These are phyloP conservation scores for Penstemon davidsonii DNA, from an alignment of 257 asterid species.

Conservation along the genomic window DNA sequence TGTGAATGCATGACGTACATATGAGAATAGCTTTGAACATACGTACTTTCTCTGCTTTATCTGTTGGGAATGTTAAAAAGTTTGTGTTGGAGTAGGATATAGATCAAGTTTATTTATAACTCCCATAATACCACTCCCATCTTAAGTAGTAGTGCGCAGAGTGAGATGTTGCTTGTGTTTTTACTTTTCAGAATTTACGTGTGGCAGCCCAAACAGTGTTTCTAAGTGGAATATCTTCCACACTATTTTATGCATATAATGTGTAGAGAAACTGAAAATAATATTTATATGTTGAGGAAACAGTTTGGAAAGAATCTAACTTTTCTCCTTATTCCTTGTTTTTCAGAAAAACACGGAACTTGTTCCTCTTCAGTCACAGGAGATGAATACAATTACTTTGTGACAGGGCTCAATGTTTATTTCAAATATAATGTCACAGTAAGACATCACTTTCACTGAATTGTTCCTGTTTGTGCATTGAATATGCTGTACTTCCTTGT, in stretches of 20 bases:
- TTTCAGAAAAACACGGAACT: slow-evolving; percentile 93
- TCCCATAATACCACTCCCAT: not conserved
- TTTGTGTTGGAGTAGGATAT: slow-evolving; percentile 1
- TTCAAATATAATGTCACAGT: slow-evolving; percentile 87
- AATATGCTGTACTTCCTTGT: slow-evolving; percentile 2
- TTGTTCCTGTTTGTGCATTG: slow-evolving; percentile 12
- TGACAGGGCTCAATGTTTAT: slow-evolving; percentile 68
- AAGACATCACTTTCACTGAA: slow-evolving; percentile 37
- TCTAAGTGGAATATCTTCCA: slow-evolving; percentile 2
- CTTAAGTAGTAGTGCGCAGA: slow-evolving; percentile 8
- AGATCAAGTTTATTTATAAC: not conserved
- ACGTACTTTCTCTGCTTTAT: not conserved
- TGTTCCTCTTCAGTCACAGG: slow-evolving; percentile 66
- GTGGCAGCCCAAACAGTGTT: slow-evolving; percentile 3
- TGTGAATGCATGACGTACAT: no score
- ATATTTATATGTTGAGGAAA: not conserved
- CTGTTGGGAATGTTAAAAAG: not conserved
- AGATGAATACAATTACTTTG: slow-evolving; percentile 78
- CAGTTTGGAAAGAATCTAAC: slow-evolving; percentile 21
- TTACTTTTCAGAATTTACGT: slow-evolving; percentile 12
- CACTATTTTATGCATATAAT: slow-evolving; percentile 8
- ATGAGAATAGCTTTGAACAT: not conserved
- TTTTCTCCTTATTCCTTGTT: slow-evolving; percentile 25
- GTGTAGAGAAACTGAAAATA: not conserved
- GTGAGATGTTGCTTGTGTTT: slow-evolving; percentile 7